Conservation (phyloP, 2,329 filamentous ascomycete species). For the Trichoderma citrinoviride region DNA sequence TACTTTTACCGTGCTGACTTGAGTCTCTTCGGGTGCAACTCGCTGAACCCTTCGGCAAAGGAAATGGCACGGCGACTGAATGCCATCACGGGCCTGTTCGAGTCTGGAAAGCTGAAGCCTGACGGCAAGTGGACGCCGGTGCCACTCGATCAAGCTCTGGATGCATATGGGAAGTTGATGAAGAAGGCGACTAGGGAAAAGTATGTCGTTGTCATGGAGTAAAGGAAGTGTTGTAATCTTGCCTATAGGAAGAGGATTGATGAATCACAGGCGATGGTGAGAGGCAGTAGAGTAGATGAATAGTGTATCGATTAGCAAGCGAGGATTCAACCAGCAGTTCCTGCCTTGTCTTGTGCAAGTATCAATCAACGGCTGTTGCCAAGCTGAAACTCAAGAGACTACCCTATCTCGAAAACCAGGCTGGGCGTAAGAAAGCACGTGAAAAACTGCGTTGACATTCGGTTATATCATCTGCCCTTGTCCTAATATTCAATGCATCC, state of each 20-base stretch:
- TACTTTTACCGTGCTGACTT: slow-evolving; percentile 19
- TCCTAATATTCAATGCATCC: too few relatives aligned
- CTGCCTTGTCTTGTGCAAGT: not conserved
- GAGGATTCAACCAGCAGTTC: not conserved
- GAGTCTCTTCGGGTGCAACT: slow-evolving; percentile 21
- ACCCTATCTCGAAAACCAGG: too few relatives aligned
- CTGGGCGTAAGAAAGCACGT: too few relatives aligned
- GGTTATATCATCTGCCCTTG: too few relatives aligned
- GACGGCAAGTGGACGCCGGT: slow-evolving; percentile 13
- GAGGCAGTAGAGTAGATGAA: not conserved
- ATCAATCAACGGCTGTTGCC: not conserved
- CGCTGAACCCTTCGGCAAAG: slow-evolving; percentile 14
- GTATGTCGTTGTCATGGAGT: slow-evolving; percentile 17
- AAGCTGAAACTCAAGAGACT: too few relatives aligned
- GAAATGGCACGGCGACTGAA: slow-evolving; percentile 13
- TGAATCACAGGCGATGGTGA: not conserved
- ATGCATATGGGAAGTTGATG: slow-evolving; percentile 7
- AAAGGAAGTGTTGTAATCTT: not conserved
- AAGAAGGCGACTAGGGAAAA: slow-evolving; percentile 1
- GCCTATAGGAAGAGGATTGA: not conserved
- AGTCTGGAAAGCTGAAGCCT: not conserved
- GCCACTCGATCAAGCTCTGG: not conserved
- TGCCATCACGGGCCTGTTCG: slow-evolving; percentile 3
- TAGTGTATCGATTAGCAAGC: not conserved
- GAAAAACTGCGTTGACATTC: too few relatives aligned